phyloP scores from a whole-genome alignment of 2,329 filamentous ascomycete genomes.

The Aspergillus thermomutatus region DNA sequence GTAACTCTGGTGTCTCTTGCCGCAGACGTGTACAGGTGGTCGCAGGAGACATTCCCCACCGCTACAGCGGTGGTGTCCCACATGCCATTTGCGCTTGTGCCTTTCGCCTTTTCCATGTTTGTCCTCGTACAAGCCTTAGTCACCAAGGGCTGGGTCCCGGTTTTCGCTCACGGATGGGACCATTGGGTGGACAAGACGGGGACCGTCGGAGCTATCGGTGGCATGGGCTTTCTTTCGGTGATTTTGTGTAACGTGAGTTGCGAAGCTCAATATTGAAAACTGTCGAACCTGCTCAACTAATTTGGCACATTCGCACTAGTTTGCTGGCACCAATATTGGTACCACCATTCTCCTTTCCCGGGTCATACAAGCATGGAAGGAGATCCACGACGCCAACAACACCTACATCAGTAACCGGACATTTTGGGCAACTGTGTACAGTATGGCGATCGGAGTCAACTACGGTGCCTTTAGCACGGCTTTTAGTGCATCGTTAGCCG shows the following conservation, averaged over 20 bases:
- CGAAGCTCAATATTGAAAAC: not conserved
- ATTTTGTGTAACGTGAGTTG: constrained; percentile 67
- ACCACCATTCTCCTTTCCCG: constrained; percentile 70
- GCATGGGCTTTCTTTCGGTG: constrained; percentile 70
- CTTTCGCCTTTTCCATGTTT: constrained; percentile 73
- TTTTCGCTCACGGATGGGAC: constrained; percentile 71
- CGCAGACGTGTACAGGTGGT: constrained; percentile 52
- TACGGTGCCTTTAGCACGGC: constrained; percentile 71
- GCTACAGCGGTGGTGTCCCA: constrained; percentile 62
- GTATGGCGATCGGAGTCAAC: constrained; percentile 72
- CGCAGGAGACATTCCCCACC: constrained; percentile 68
- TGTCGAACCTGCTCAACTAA: constrained; percentile 11
- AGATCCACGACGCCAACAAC: constrained; percentile 51
- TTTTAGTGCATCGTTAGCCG: constrained; percentile 69
- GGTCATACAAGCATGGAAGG: constrained; percentile 65
- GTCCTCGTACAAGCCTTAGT: constrained; percentile 69
- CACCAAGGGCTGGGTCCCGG: constrained; percentile 70
- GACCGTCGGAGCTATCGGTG: constrained; percentile 64
- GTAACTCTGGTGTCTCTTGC: constrained; percentile 54
- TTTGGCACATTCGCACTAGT: constrained; percentile 44
- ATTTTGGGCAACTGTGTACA: constrained; percentile 72
- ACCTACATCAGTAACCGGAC: constrained; percentile 59
- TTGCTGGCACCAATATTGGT: constrained; percentile 73
- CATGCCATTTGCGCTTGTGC: constrained; percentile 65
- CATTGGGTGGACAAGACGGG: constrained; percentile 69